Evolutionary conservation across 805 yeast genomes (phyloP).

Genomic region (Nakazawaea ernobii): DNA sequence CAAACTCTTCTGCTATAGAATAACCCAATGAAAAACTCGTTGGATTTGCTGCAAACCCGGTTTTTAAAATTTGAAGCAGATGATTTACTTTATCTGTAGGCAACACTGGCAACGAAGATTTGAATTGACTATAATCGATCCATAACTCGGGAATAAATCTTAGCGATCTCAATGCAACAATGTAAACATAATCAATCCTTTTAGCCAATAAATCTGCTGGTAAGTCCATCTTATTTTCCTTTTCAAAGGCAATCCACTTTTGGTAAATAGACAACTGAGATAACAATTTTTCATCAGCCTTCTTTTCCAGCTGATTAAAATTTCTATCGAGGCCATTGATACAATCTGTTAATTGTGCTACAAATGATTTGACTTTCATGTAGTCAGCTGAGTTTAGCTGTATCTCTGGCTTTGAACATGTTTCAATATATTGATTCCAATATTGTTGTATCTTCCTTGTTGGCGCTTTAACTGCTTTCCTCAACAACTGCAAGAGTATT

Average conservation of each 20-base stretch:
- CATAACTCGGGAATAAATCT: slow-evolving; percentile 70
- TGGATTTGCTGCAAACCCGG: slow-evolving; percentile 63
- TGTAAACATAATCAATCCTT: slow-evolving; percentile 67
- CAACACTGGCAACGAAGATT: slow-evolving; percentile 9
- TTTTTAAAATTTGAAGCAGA: slow-evolving; percentile 31
- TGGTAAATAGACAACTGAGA: slow-evolving; percentile 56
- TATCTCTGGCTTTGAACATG: slow-evolving; percentile 26
- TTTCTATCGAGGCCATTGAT: slow-evolving; percentile 45
- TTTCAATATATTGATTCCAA: slow-evolving; percentile 63
- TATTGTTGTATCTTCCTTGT: slow-evolving; percentile 64
- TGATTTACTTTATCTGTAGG: slow-evolving; percentile 3
- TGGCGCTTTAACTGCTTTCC: slow-evolving; percentile 71
- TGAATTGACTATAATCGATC: slow-evolving; percentile 53
- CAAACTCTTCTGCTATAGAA: slow-evolving; percentile 65
- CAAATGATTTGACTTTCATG: slow-evolving; percentile 79
- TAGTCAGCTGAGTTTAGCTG: slow-evolving; percentile 78
- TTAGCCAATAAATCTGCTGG: slow-evolving; percentile 41
- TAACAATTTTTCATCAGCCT: slow-evolving; percentile 14
- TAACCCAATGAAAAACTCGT: slow-evolving; percentile 60
- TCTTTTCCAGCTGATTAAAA: slow-evolving; percentile 18
- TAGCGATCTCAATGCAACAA: slow-evolving; percentile 57
- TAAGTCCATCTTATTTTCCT: slow-evolving; percentile 59
- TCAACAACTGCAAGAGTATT: slow-evolving; percentile 65
- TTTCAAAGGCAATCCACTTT: slow-evolving; percentile 78
- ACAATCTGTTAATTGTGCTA: slow-evolving; percentile 60